A percentile compares a stretch with the other conserved stretches of the same genome.
Conservation (phyloP, 179 eudicot genomes). For the Amaranthus tricolor region DNA sequence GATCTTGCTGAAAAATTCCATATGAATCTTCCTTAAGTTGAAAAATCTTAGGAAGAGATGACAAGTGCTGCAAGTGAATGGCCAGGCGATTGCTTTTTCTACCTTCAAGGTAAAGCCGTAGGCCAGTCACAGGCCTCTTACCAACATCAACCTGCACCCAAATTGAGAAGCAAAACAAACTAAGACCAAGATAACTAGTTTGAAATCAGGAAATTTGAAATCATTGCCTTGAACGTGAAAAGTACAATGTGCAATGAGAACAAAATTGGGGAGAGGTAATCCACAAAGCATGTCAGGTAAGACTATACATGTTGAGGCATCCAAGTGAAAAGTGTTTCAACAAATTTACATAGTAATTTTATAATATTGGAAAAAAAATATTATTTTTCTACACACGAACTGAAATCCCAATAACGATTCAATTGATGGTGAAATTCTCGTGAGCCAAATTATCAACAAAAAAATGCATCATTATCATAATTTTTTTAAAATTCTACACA, state of each 20-base stretch:
- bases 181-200: not conserved
- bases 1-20: slow-evolving; percentile 50
- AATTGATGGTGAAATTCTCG: no score
- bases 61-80: slow-evolving; percentile 87
- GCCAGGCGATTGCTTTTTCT: slow-evolving; percentile 88
- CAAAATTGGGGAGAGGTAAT: not conserved
- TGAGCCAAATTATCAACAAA: no score
- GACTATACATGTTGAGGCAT: not conserved
- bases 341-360: no score
- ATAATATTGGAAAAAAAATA: no score
- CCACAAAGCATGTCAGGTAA: not conserved
- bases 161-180: not conserved
- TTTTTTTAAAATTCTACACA: no score
- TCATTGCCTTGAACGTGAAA: not conserved
- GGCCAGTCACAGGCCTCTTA: slow-evolving; percentile 88
- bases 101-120: slow-evolving; percentile 92
- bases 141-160: slow-evolving; percentile 82
- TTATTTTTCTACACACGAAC: no score
- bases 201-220: not conserved
- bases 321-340: not conserved
- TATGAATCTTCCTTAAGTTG: slow-evolving; percentile 66
- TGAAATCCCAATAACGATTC: no score
- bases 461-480: no score
- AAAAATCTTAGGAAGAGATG: slow-evolving; percentile 79
- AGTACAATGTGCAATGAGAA: no score